Evolutionary conservation across 257 asterid species (phyloP).

Genomic region (Gentiana macrophylla): DNA sequence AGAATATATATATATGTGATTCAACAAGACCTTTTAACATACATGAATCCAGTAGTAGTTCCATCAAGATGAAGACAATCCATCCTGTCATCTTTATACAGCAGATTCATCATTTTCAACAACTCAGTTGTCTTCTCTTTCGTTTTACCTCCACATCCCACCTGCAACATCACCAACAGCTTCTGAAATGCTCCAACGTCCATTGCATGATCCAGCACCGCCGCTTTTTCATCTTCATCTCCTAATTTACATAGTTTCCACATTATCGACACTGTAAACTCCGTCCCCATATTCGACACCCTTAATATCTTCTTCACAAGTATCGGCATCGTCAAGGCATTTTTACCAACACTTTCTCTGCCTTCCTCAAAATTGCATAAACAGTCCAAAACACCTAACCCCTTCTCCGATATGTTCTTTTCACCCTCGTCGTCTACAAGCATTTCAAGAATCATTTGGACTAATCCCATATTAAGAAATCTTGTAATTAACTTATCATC

Average conservation of each 20-base stretch:
- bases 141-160: constrained; percentile 45
- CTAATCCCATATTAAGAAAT: constrained; percentile 42
- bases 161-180: constrained; percentile 64
- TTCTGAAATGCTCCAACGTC: constrained; percentile 71
- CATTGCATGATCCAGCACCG: constrained; percentile 40
- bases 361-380: constrained; percentile 39
- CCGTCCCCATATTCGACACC: constrained; percentile 52
- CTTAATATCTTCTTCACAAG: constrained; percentile 62
- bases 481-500: constrained; percentile 6
- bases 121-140: constrained; percentile 64
- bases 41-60: constrained; percentile 53
- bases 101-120: constrained; percentile 50
- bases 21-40: constrained; percentile 39
- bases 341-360: constrained; percentile 22
- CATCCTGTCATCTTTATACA: constrained; percentile 30
- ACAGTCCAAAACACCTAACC: constrained; percentile 41
- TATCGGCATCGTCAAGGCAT: constrained; percentile 48
- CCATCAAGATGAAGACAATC: constrained; percentile 38
- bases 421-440: constrained; percentile 48
- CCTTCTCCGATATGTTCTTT: constrained; percentile 40
- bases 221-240: constrained; percentile 10
- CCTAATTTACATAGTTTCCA: constrained; percentile 48
- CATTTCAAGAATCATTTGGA: constrained; percentile 44
- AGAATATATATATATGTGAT: no score
- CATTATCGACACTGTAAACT: constrained; percentile 35